Base-by-base conservation (phyloP, 1,284 basidiomycete species). In the Microbotryomycetes sp. region DNA sequence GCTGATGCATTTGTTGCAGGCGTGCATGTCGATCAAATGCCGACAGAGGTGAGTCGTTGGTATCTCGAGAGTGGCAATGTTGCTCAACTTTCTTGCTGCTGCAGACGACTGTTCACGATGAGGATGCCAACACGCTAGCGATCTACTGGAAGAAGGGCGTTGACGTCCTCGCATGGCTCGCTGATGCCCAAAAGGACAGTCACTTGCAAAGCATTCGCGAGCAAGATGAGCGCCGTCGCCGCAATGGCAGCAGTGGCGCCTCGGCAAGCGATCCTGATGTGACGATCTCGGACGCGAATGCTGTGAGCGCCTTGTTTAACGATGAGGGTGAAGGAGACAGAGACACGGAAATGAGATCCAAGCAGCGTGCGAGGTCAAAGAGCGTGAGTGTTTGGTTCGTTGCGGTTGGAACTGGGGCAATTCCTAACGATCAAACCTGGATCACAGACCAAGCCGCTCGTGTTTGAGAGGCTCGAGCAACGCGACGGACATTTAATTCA, bases 1-100 rank as follows among this genome's bases (percentile, higher is more conserved):
- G 16, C 5, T 45, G 11, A 13, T 16, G n/a, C 18, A 9, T 49
- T 50, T 55, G 6, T 1, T 2, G 7, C 4, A 2, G 29, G 16
- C n/a, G 71, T 76, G 2, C 94, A 98, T 72, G 89, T 94, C 52
- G 96, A 98, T 76, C 92, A 97, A 78, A 96, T 99, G 86, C 94
- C 96, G 18, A 89, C 94, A 58, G 89, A 93, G 68, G 89, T 90
- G 73, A 76, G 85, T 75, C 54, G 23, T 6, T 11, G 5, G 21
- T 26, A 6, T n/a, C n/a, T n/a, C n/a, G n/a, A n/a, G n/a, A n/a
- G n/a, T 46, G 11, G 28, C n/a, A 3, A n/a, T 3, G 18, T 13
- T 21, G 27, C 26, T 2, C 11, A 4, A 45, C 16, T 28, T 55
- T 53, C 6, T 15, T 46, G 4, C 56, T 4, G 26, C 49, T 45